Conservation (phyloP, 2,329 filamentous ascomycete genomes). For the Xylariales sp. region DNA sequence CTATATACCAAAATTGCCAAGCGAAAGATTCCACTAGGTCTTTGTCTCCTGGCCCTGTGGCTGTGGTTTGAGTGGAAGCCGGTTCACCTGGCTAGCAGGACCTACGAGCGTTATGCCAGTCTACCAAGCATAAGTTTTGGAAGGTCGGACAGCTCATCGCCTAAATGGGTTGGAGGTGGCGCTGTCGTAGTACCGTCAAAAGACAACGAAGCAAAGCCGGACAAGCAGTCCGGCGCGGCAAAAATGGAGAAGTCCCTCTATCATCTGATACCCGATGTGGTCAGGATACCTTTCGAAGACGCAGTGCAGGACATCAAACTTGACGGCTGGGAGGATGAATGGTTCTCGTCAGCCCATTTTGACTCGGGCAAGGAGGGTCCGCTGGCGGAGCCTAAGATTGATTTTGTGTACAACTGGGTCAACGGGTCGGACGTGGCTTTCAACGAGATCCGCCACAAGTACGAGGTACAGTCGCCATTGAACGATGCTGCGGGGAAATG, state of each 20-base stretch:
- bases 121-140: conserved; percentile 17
- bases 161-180: conserved; percentile 21
- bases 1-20: conserved; percentile 18
- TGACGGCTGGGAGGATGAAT: conserved; percentile 38
- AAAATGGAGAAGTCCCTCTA: conserved; percentile 12
- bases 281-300: conserved; percentile 35
- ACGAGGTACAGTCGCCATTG: conserved; percentile 34
- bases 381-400: conserved; percentile 34
- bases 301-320: conserved; percentile 30
- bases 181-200: conserved; percentile 12
- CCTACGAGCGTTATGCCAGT: conserved; percentile 13
- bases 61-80: conserved; percentile 13
- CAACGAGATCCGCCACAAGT: conserved; percentile 29
- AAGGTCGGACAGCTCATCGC: conserved; percentile 11
- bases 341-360: conserved; percentile 32
- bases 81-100: conserved; percentile 10
- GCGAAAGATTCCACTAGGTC: conserved; percentile 17
- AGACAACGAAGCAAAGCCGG: conserved; percentile 4
- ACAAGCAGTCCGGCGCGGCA: too few relatives aligned
- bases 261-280: conserved; percentile 30
- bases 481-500: conserved; percentile 36
- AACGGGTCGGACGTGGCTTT: conserved; percentile 37
- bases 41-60: conserved; percentile 15
- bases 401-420: conserved; percentile 41
- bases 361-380: conserved; percentile 24